Evolutionary conservation across 805 yeast species (phyloP).

Genomic region (Cyberlindnera japonica): DNA sequence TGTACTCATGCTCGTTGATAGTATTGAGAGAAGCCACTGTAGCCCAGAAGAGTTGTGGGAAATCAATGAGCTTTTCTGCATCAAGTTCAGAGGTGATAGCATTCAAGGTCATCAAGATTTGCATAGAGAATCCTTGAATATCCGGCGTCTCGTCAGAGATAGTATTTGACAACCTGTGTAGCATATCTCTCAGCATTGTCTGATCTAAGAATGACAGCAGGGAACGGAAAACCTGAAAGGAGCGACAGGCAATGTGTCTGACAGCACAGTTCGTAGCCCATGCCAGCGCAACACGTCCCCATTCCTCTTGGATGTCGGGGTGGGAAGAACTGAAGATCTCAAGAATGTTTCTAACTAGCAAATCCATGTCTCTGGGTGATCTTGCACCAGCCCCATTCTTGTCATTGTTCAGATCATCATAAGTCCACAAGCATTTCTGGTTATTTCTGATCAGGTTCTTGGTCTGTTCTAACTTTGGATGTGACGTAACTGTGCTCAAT

Average conservation of each 20-base stretch:
- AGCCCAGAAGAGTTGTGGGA: slow-evolving; percentile 95
- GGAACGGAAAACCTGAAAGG: slow-evolving; percentile 89
- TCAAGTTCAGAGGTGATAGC: slow-evolving; percentile 86
- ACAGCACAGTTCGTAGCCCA: slow-evolving; percentile 99
- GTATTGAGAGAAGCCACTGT: slow-evolving; percentile 88
- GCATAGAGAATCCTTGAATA: slow-evolving; percentile 96
- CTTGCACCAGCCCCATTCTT: slow-evolving; percentile 80
- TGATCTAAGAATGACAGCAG: slow-evolving; percentile 78
- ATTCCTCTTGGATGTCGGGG: slow-evolving; percentile 63
- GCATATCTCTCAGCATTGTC: slow-evolving; percentile 87
- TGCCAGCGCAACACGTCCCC: slow-evolving; percentile 78
- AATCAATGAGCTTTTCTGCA: slow-evolving; percentile 72
- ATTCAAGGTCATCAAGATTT: slow-evolving; percentile 91
- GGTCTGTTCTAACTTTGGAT: slow-evolving; percentile 51
- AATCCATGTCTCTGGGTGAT: slow-evolving; percentile 84
- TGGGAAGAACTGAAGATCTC: slow-evolving; percentile 47
- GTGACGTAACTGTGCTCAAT: slow-evolving; percentile 52
- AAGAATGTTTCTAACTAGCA: slow-evolving; percentile 59
- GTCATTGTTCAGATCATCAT: slow-evolving; percentile 78
- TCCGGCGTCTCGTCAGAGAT: slow-evolving; percentile 85
- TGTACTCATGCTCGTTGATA: slow-evolving; percentile 87
- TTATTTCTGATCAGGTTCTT: slow-evolving; percentile 54
- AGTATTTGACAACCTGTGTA: slow-evolving; percentile 88
- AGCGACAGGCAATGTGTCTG: slow-evolving; percentile 93
- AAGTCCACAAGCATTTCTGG: slow-evolving; percentile 63